Conservation (phyloP, 805 yeast genomes). For the Ogataea corticis region DNA sequence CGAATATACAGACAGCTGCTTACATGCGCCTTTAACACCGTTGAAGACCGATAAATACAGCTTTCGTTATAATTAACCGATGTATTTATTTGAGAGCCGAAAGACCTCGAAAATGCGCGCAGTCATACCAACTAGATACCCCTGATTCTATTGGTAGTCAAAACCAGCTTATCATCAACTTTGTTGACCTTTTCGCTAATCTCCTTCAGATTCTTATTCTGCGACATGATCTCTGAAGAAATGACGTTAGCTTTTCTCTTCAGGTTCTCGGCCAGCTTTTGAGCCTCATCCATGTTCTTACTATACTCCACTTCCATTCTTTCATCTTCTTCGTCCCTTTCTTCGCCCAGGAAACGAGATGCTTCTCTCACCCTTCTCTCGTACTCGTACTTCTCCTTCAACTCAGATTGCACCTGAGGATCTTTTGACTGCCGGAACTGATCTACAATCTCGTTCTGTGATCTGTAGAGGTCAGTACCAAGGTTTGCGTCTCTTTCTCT, state of each 20-base stretch:
- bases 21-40: no score
- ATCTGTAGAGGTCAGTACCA: slow-evolving; percentile 26
- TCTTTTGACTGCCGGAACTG: slow-evolving; percentile 47
- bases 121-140: slow-evolving; percentile 24
- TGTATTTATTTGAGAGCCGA: not conserved
- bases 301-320: slow-evolving; percentile 88
- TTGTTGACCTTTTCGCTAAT: slow-evolving; percentile 84
- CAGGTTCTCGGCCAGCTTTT: slow-evolving; percentile 65
- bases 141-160: slow-evolving; percentile 34
- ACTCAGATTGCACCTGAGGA: slow-evolving; percentile 27
- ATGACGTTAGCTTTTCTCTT: slow-evolving; percentile 71
- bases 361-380: slow-evolving; percentile 59
- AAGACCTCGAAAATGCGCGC: not conserved
- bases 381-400: slow-evolving; percentile 47
- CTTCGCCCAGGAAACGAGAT: slow-evolving; percentile 75
- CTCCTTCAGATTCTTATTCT: slow-evolving; percentile 68
- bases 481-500: slow-evolving; percentile 31
- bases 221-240: slow-evolving; percentile 76
- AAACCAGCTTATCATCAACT: slow-evolving; percentile 70
- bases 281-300: slow-evolving; percentile 76
- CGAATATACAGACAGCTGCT: no score
- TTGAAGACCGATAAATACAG: not conserved
- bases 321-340: slow-evolving; percentile 84
- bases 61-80: not conserved
- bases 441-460: slow-evolving; percentile 33